Conservation (phyloP, 306 rosid genomes). For the Rosa multiflora region DNA sequence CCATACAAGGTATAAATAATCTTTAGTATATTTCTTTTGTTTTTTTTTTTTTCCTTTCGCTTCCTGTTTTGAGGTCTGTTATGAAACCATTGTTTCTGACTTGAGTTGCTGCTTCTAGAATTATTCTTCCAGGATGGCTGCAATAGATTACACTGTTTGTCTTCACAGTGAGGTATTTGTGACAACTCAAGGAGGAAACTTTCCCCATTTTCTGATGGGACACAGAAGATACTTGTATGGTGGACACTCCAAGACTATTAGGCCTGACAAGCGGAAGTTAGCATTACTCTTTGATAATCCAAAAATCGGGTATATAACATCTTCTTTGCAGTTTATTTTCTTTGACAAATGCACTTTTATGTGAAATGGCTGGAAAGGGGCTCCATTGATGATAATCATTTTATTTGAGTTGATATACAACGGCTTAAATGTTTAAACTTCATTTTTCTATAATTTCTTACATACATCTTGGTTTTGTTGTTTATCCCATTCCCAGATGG, state of each 20-base stretch:
- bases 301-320: slow-evolving; percentile 63
- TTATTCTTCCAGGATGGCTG: slow-evolving; percentile 99
- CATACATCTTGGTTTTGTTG: slow-evolving; percentile 17
- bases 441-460: too few relatives aligned
- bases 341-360: background rate
- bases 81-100: slow-evolving; percentile 39
- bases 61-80: slow-evolving; percentile 15
- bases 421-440: background rate
- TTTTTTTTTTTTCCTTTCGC: background rate
- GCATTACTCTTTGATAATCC: slow-evolving; percentile 85
- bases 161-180: slow-evolving; percentile 98
- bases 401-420: background rate
- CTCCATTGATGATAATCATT: background rate
- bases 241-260: slow-evolving; percentile 94
- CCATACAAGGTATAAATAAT: slow-evolving; percentile 55
- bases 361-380: background rate
- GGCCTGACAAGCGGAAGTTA: slow-evolving; percentile 95
- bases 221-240: slow-evolving; percentile 93
- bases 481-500: slow-evolving; percentile 76
- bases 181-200: slow-evolving; percentile 98
- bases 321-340: slow-evolving; percentile 20
- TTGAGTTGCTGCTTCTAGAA: slow-evolving; percentile 52
- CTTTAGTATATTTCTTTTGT: slow-evolving; percentile 17
- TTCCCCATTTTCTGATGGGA: slow-evolving; percentile 95
- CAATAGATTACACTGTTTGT: slow-evolving; percentile 96